A percentile compares a stretch with the other conserved stretches of the same genome.
Evolutionary conservation across 2,329 filamentous ascomycete genomes (phyloP).

Genomic region (Penicillium hordei): DNA sequence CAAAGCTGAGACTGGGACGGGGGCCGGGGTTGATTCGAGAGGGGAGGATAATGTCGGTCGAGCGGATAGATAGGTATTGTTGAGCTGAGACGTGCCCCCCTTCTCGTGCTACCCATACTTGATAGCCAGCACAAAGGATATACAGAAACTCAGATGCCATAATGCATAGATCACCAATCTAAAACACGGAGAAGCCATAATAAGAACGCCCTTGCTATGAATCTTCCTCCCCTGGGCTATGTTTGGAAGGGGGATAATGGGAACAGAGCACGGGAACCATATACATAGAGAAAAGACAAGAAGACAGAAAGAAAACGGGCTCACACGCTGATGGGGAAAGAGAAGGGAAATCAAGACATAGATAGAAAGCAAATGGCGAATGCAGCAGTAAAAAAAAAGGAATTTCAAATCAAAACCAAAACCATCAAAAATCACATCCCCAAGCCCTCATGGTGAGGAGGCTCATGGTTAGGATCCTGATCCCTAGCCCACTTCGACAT

Average conservation of each 20-base stretch:
- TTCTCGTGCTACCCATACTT: slow-evolving; percentile 10
- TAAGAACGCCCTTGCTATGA: slow-evolving; percentile 25
- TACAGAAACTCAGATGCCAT: slow-evolving; percentile 1
- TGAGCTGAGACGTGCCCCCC: not conserved
- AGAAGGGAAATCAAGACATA: not conserved
- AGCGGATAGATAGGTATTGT: not conserved
- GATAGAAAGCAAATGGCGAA: not conserved
- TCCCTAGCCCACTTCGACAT: slow-evolving; percentile 27
- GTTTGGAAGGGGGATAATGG: slow-evolving; percentile 2
- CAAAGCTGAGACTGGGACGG: not conserved
- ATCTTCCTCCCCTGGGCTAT: slow-evolving; percentile 10
- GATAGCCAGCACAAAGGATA: not conserved
- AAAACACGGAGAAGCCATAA: slow-evolving; percentile 6
- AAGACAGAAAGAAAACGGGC: slow-evolving; percentile 1
- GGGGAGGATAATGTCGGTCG: not conserved
- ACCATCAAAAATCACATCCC: slow-evolving; percentile 19
- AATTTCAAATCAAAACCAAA: not conserved
- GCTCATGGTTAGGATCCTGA: slow-evolving; percentile 24
- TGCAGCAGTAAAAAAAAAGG: not conserved
- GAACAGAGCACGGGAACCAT: slow-evolving; percentile 1
- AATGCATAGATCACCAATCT: slow-evolving; percentile 10
- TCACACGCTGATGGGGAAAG: not conserved
- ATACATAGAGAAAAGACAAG: not conserved
- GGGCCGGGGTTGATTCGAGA: not conserved
- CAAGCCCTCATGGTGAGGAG: slow-evolving; percentile 23